These are phyloP conservation scores for Metschnikowia lochheadii DNA, from an alignment of 805 yeast species.

Conservation along the genomic window DNA sequence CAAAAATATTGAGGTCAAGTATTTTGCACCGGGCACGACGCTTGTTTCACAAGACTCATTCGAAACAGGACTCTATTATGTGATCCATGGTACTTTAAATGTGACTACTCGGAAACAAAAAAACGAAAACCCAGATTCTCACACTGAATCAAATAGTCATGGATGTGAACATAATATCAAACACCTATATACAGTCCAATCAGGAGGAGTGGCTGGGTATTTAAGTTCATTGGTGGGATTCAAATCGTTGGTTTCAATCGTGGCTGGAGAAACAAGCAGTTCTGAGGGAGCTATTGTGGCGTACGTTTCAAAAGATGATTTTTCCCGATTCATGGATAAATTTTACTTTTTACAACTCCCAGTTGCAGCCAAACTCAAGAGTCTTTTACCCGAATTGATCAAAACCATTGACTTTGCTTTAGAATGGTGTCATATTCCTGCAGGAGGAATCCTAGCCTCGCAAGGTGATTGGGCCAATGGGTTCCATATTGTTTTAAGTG, in stretches of 20 bases:
- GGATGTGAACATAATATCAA: conserved; percentile 15
- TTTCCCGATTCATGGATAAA: conserved; percentile 67
- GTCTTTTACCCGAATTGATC: conserved; percentile 62
- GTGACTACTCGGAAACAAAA: conserved; percentile 29
- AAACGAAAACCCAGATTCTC: conserved; percentile 1
- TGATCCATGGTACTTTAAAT: conserved; percentile 73
- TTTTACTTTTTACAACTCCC: conserved; percentile 73
- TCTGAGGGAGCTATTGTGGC: conserved; percentile 54
- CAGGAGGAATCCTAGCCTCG: conserved; percentile 74
- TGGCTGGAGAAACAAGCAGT: background rate
- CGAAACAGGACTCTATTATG: conserved; percentile 73
- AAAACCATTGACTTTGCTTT: conserved; percentile 82
- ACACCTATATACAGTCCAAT: conserved; percentile 52
- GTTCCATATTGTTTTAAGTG: conserved; percentile 83
- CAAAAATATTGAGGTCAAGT: conserved; percentile 52
- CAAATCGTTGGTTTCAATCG: conserved; percentile 67
- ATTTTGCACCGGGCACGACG: conserved; percentile 48
- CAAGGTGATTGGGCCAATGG: conserved; percentile 90
- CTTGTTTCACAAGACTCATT: conserved; percentile 62
- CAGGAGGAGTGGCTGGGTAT: conserved; percentile 88
- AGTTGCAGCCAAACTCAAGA: conserved; percentile 68
- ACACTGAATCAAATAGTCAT: too few relatives aligned
- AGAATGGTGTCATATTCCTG: conserved; percentile 91
- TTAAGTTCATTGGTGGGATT: conserved; percentile 76
- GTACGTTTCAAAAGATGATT: conserved; percentile 55